Conservation (phyloP, 495 filamentous ascomycete species). For the Sporormia fimetaria region DNA sequence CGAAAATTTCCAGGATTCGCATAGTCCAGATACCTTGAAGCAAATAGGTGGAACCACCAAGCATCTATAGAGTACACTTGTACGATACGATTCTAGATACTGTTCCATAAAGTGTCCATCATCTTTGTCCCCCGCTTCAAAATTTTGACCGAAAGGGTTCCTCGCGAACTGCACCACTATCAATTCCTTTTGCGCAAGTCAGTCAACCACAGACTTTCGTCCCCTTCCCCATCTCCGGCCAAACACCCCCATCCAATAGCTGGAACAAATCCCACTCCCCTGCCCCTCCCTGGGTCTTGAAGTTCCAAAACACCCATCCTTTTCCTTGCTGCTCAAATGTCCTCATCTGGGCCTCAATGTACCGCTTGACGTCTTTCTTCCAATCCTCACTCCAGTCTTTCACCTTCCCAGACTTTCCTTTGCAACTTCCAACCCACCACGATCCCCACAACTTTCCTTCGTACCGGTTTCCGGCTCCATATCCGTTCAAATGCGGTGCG, state of each 20-base stretch:
- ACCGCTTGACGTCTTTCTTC: slow-evolving; percentile 32
- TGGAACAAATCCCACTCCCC: slow-evolving; percentile 41
- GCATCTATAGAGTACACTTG: no score
- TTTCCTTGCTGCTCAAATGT: slow-evolving; percentile 34
- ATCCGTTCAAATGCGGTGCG: slow-evolving; percentile 57
- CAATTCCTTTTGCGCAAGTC: no score
- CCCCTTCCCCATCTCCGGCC: slow-evolving; percentile 26
- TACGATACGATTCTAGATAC: no score
- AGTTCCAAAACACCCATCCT: slow-evolving; percentile 44
- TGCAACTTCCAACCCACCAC: slow-evolving; percentile 33
- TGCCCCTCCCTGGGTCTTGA: slow-evolving; percentile 39
- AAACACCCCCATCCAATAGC: slow-evolving; percentile 35
- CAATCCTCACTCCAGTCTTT: slow-evolving; percentile 27
- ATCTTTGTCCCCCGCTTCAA: no score
- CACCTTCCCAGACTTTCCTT: slow-evolving; percentile 32
- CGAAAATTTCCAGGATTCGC: no score
- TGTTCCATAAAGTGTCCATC: no score
- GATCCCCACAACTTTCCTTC: slow-evolving; percentile 36
- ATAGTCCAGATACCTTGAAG: no score
- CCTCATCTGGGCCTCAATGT: slow-evolving; percentile 40
- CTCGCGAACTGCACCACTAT: no score
- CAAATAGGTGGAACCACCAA: no score
- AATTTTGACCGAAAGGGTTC: no score
- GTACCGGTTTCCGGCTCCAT: slow-evolving; percentile 54
- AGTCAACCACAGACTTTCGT: no score